Base-by-base conservation (phyloP, 805 yeast species). In the Saccharomycopsis sp. region DNA sequence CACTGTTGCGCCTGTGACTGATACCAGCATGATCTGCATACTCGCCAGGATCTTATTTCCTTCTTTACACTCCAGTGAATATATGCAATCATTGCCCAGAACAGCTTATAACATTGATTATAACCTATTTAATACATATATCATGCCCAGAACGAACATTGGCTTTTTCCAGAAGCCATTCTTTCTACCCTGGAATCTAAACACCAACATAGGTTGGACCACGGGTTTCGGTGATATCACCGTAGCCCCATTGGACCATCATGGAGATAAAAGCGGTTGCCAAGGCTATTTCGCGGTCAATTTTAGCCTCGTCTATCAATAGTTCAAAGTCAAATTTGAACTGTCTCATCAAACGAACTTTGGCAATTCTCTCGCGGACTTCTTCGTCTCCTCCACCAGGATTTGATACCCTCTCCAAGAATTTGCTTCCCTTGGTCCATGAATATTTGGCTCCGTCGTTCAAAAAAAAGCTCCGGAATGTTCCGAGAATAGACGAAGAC, bases 191-290 rank as follows among this genome's bases (percentile, higher is more conserved):
- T 37, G n/a, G 44, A 37, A 37, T n/a, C n/a, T 37, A n/a, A 37
- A 37, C 21, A 44, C 48, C 53, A 51, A 71, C 60, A 58, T 50
- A 68, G 5, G 83, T 78, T 24, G 84, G 84, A 16, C 84, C 84
- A 51, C 76, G 72, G 24, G 84, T 79, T 55, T 75, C 77, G 15
- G 83, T 79, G 60, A 70, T 71, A 65, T 75, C 80, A 54, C 83
- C 84, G 53, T 73, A 67, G 21, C 83, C 82, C 89, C 89, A 83
- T 68, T 82, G 83, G n/a, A 86, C 80, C 71, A 80, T 72, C 84
- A 83, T 82, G 18, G 85, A 75, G 56, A 81, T 68, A 63, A 83
- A 83, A 0, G 78, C 85, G 4, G 87, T 81, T n/a, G 83, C 79
- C 54, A 84, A 66, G 2, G 80, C 85, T 48, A 77, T 71, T 57